Evolutionary conservation across 2,329 filamentous ascomycete genomes (phyloP).

Genomic region (Aspergillus versicolor): DNA sequence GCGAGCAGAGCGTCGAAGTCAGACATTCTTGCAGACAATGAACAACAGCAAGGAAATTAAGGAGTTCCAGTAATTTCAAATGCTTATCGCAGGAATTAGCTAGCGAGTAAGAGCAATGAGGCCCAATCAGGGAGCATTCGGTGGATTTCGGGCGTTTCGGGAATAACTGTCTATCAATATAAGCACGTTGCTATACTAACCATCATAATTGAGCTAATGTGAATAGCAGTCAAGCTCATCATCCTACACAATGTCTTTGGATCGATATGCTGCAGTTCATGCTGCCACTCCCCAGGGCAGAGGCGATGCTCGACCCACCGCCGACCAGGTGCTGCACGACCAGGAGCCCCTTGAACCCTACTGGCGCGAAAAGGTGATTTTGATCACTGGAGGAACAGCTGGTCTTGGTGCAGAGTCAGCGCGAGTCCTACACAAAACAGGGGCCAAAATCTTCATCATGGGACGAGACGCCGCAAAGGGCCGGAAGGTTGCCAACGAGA

Average conservation of each 20-base stretch:
- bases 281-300: not conserved
- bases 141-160: not conserved
- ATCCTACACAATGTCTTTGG: not conserved
- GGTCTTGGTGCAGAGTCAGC: not conserved
- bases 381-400: not conserved
- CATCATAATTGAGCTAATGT: not conserved
- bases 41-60: not conserved
- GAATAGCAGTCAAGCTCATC: not conserved
- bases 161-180: not conserved
- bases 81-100: not conserved
- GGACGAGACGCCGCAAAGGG: not conserved
- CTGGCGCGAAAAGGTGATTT: not conserved
- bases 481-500: not conserved
- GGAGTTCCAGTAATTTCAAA: not conserved
- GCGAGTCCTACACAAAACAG: not conserved
- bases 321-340: not conserved
- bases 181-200: not conserved
- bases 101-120: not conserved
- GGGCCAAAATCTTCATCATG: not conserved
- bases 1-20: conserved; percentile 8
- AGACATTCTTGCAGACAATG: not conserved
- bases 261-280: not conserved
- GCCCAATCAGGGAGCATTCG: not conserved
- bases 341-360: not conserved
- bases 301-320: not conserved